phyloP scores from a whole-genome alignment of 495 filamentous ascomycete genomes.

The Aspergillus biplanus region DNA sequence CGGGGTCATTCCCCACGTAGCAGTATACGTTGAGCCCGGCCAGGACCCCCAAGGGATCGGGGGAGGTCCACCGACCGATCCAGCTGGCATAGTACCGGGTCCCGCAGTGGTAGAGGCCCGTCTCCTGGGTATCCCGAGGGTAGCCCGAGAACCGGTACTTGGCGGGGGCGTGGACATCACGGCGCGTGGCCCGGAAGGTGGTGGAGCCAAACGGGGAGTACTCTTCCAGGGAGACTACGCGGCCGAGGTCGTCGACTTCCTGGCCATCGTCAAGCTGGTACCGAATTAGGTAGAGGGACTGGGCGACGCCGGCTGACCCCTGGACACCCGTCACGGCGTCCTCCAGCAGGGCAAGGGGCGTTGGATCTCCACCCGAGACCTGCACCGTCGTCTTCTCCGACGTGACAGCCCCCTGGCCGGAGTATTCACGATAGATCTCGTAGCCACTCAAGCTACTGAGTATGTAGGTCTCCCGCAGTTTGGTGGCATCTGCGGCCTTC shows the following conservation, averaged over 20 bases:
- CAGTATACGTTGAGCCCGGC: conserved; percentile 35
- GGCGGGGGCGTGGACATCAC: conserved; percentile 18
- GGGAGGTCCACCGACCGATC: conserved; percentile 36
- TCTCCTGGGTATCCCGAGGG: conserved; percentile 38
- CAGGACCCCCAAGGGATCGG: conserved; percentile 32
- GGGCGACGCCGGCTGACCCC: no score
- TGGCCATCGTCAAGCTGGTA: conserved; percentile 16
- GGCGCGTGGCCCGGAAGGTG: conserved; percentile 22
- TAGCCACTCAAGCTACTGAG: not conserved
- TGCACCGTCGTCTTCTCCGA: not conserved
- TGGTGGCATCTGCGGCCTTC: not conserved
- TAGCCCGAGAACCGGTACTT: conserved; percentile 34
- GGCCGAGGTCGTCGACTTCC: conserved; percentile 34
- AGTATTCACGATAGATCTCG: not conserved
- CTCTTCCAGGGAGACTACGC: conserved; percentile 39
- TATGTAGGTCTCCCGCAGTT: not conserved
- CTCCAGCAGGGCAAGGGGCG: no score
- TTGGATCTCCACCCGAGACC: not conserved
- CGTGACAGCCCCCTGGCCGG: not conserved
- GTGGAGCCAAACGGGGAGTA: conserved; percentile 38
- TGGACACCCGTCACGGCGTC: not conserved
- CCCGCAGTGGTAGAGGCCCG: conserved; percentile 35
- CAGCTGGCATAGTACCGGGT: conserved; percentile 35
- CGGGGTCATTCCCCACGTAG: conserved; percentile 19
- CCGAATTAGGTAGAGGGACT: not conserved